These are phyloP conservation scores for Solanum pimpinellifolium DNA, from an alignment of 257 asterid genomes.

Conservation along the genomic window DNA sequence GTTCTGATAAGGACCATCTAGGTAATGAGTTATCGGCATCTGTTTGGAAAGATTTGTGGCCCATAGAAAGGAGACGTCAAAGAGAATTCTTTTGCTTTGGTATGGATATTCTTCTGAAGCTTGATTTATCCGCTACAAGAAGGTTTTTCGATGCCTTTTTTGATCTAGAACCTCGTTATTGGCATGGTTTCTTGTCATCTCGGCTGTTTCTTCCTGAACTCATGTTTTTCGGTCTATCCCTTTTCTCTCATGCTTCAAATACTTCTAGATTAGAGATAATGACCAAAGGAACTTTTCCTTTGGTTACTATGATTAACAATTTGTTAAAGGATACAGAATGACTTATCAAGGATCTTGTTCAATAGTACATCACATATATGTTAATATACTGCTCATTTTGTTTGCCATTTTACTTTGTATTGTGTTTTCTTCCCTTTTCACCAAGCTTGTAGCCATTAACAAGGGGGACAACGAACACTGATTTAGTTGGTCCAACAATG, in stretches of 20 bases:
- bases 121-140: slow-evolving; percentile 72
- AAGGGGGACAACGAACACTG: background rate
- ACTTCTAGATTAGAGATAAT: slow-evolving; percentile 81
- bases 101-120: slow-evolving; percentile 87
- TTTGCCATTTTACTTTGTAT: background rate
- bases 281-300: slow-evolving; percentile 81
- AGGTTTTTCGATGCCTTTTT: slow-evolving; percentile 87
- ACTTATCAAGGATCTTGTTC: background rate
- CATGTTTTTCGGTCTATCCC: slow-evolving; percentile 62
- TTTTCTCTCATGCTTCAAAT: slow-evolving; percentile 65
- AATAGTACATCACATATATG: background rate
- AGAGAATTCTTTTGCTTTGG: slow-evolving; percentile 96
- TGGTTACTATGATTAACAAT: slow-evolving; percentile 68
- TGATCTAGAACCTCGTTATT: slow-evolving; percentile 81
- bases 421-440: background rate
- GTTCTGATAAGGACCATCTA: slow-evolving; percentile 23
- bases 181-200: slow-evolving; percentile 97
- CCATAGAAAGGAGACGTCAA: slow-evolving; percentile 88
- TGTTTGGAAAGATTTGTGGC: slow-evolving; percentile 98
- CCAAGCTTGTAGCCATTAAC: background rate
- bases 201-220: slow-evolving; percentile 86
- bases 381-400: background rate
- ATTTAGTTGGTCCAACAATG: background rate
- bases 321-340: slow-evolving; percentile 57
- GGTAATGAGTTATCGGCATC: slow-evolving; percentile 54